phyloP scores from a whole-genome alignment of 2,329 filamentous ascomycete genomes.

The Exserohilum turcica region DNA sequence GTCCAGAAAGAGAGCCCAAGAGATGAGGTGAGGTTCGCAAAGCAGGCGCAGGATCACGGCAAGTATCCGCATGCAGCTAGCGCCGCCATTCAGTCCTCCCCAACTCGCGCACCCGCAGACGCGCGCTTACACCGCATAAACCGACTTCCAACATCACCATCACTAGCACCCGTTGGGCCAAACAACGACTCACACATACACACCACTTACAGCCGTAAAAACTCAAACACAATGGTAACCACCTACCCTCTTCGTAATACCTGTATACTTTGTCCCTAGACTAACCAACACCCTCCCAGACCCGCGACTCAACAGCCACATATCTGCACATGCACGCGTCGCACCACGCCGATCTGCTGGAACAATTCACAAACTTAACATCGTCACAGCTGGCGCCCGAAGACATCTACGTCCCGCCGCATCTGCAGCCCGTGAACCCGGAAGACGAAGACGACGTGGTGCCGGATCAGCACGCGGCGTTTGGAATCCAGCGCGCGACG shows the following conservation, averaged over 20 bases:
- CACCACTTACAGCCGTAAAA: not conserved
- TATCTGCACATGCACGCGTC: constrained; percentile 75
- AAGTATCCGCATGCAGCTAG: constrained; percentile 4
- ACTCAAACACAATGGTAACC: not conserved
- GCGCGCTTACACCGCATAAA: not conserved
- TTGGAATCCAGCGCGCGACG: constrained; percentile 81
- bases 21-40: not conserved
- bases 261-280: no score
- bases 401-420: constrained; percentile 79
- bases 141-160: no score
- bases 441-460: constrained; percentile 90
- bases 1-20: not conserved
- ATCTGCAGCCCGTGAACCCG: constrained; percentile 81
- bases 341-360: constrained; percentile 77
- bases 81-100: constrained; percentile 4
- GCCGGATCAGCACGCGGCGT: constrained; percentile 84
- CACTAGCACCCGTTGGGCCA: no score
- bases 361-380: constrained; percentile 56
- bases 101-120: not conserved
- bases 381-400: constrained; percentile 55
- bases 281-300: constrained; percentile 42
- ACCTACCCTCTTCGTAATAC: no score
- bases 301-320: constrained; percentile 75
- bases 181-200: not conserved
- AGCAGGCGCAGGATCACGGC: not conserved